Percentiles rank a stretch among this genome's conserved stretches.
Evolutionary conservation across 345 rosid species (phyloP).

Genomic region (Kandelia obovata): DNA sequence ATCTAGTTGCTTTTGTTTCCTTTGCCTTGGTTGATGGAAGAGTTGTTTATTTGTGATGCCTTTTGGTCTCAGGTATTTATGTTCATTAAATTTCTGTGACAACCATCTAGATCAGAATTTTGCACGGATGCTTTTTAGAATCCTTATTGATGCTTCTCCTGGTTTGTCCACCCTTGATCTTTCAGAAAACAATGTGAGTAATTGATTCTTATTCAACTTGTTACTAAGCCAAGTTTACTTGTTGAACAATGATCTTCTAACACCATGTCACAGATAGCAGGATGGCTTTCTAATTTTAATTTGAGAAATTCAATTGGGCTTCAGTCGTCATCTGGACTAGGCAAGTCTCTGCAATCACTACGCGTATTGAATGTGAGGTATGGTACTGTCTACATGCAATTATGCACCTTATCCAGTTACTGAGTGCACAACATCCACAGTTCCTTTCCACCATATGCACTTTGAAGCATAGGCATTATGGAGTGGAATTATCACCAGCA

Average conservation of each 20-base stretch:
- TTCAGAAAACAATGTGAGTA: conserved; percentile 74
- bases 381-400: conserved; percentile 1
- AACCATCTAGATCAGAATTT: conserved; percentile 42
- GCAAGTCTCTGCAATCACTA: conserved; percentile 57
- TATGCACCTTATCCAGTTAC: not conserved
- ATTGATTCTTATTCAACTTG: conserved; percentile 16
- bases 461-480: not conserved
- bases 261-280: conserved; percentile 49
- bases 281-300: conserved; percentile 71
- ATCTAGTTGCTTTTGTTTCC: not conserved
- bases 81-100: conserved; percentile 52
- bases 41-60: not conserved
- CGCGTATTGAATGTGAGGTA: conserved; percentile 71
- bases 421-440: not conserved
- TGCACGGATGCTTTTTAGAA: conserved; percentile 45
- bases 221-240: not conserved
- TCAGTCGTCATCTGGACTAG: conserved; percentile 20
- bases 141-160: conserved; percentile 59
- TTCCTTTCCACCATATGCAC: not conserved
- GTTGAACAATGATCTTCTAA: not conserved
- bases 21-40: not conserved
- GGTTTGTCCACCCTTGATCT: conserved; percentile 59
- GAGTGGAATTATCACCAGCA: no score
- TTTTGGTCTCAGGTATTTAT: conserved; percentile 55
- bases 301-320: conserved; percentile 34